Percentiles rank a stretch among this genome's conserved stretches.
These are phyloP conservation scores for Actinomortierella wolfii DNA, from an alignment of 371 early-diverging fungal genomes.

Conservation along the genomic window DNA sequence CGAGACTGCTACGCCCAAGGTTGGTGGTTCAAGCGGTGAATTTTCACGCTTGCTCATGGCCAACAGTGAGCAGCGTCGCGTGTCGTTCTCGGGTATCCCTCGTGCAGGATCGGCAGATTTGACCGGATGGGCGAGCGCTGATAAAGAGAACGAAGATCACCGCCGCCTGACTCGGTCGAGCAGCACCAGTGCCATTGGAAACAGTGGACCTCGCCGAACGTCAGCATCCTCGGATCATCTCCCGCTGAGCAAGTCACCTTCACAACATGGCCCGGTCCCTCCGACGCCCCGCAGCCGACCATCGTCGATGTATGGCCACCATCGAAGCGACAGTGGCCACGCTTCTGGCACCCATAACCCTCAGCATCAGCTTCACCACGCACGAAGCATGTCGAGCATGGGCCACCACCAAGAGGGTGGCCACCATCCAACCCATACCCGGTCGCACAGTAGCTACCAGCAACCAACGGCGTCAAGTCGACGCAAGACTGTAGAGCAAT, in stretches of 20 bases:
- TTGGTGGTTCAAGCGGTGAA: conserved; percentile 36
- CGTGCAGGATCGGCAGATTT: conserved; percentile 6
- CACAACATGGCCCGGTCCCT: too few relatives aligned
- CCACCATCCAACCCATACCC: not conserved
- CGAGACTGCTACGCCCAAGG: conserved; percentile 37
- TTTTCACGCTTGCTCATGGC: conserved; percentile 40
- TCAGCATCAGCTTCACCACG: conserved; percentile 11
- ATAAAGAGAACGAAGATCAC: not conserved
- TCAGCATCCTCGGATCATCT: too few relatives aligned
- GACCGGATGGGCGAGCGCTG: not conserved
- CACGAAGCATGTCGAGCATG: conserved; percentile 5
- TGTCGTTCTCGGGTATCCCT: conserved; percentile 39
- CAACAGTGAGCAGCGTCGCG: conserved; percentile 43
- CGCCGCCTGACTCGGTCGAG: conserved; percentile 24
- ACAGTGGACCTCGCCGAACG: not conserved
- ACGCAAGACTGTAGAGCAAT: conserved; percentile 7
- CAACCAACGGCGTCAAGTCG: conserved; percentile 34
- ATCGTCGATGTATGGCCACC: conserved; percentile 37
- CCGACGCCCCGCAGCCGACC: too few relatives aligned
- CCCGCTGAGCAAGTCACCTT: too few relatives aligned
- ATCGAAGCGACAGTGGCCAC: conserved; percentile 29
- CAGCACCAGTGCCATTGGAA: conserved; percentile 23
- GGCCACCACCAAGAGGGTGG: conserved; percentile 10
- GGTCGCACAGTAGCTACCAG: conserved; percentile 11
- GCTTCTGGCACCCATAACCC: conserved; percentile 4